Evolutionary conservation across 2,329 filamentous ascomycete species (phyloP).

Genomic region (Verticillium dahliae): DNA sequence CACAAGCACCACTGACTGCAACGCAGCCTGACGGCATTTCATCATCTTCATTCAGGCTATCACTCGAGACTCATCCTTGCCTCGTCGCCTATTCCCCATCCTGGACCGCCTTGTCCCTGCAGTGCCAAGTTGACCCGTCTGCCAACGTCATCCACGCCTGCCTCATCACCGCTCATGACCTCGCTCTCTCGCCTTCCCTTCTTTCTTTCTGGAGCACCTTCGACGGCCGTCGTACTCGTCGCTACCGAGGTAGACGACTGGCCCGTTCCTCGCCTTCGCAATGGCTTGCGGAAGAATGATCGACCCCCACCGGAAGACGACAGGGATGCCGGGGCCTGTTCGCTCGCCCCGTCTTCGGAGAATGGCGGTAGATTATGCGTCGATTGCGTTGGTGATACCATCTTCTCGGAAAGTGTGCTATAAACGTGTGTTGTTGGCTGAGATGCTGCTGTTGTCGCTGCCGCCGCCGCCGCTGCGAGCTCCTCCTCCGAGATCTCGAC

Average conservation of each 20-base stretch:
- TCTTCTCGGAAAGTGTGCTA: constrained; percentile 29
- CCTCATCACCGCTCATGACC: constrained; percentile 34
- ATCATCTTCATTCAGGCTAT: neutral
- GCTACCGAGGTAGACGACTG: constrained; percentile 13
- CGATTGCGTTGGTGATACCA: constrained; percentile 21
- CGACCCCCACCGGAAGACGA: constrained; percentile 36
- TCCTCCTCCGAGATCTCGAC: constrained; percentile 57
- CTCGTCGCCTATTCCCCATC: constrained; percentile 78
- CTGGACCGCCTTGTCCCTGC: constrained; percentile 48
- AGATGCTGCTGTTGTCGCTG: constrained; percentile 4
- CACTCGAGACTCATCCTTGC: constrained; percentile 76
- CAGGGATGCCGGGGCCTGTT: constrained; percentile 31
- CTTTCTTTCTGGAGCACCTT: constrained; percentile 13
- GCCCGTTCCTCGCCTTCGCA: constrained; percentile 33
- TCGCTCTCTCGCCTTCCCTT: constrained; percentile 32
- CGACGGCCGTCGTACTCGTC: neutral
- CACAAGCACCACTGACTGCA: neutral
- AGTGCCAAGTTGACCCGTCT: constrained; percentile 39
- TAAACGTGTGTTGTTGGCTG: constrained; percentile 20
- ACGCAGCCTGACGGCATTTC: neutral
- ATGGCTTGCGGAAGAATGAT: constrained; percentile 32
- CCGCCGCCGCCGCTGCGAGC: constrained; percentile 2
- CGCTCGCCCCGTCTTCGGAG: constrained; percentile 28
- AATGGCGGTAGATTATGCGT: constrained; percentile 10
- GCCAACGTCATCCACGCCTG: constrained; percentile 28